Evolutionary conservation across 805 yeast species (phyloP).

Genomic region (Yarrowia bubula): DNA sequence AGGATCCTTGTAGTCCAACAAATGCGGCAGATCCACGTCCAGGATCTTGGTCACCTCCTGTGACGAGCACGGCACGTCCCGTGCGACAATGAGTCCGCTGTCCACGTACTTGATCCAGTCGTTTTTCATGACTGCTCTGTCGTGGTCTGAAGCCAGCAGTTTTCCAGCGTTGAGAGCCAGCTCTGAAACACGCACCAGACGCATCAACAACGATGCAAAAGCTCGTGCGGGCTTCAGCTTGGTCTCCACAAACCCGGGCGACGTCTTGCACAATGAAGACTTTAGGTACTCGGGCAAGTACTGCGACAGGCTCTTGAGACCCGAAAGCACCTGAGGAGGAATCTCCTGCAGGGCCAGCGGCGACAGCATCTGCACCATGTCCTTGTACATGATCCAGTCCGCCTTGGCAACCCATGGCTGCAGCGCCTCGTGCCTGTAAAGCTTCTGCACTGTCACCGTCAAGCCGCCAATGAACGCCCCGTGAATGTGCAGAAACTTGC

Average conservation of each 20-base stretch:
- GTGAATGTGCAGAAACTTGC: constrained; percentile 55
- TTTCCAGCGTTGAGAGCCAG: constrained; percentile 51
- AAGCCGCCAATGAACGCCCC: constrained; percentile 54
- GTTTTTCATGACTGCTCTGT: constrained; percentile 50
- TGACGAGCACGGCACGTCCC: constrained; percentile 52
- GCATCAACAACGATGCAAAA: constrained; percentile 52
- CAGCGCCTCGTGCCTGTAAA: constrained; percentile 51
- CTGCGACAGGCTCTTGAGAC: constrained; percentile 53
- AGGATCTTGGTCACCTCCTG: constrained; percentile 34
- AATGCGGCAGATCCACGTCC: constrained; percentile 35
- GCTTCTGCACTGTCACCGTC: constrained; percentile 60
- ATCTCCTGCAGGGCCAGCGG: constrained; percentile 58
- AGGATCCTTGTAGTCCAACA: constrained; percentile 32
- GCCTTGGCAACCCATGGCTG: constrained; percentile 65
- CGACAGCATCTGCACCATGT: constrained; percentile 57
- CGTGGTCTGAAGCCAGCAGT: constrained; percentile 46
- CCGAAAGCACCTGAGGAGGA: constrained; percentile 54
- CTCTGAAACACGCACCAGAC: constrained; percentile 55
- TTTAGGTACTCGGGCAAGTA: constrained; percentile 46
- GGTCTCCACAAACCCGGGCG: constrained; percentile 50
- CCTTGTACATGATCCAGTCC: constrained; percentile 61
- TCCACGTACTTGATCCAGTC: constrained; percentile 59
- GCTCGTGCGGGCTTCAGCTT: constrained; percentile 55
- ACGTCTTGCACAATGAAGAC: constrained; percentile 41
- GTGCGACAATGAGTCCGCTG: constrained; percentile 45